Percentiles rank a stretch among this genome's conserved stretches.
Conservation (phyloP, 1,284 basidiomycete genomes). For the Hemileccinum hortonii region DNA sequence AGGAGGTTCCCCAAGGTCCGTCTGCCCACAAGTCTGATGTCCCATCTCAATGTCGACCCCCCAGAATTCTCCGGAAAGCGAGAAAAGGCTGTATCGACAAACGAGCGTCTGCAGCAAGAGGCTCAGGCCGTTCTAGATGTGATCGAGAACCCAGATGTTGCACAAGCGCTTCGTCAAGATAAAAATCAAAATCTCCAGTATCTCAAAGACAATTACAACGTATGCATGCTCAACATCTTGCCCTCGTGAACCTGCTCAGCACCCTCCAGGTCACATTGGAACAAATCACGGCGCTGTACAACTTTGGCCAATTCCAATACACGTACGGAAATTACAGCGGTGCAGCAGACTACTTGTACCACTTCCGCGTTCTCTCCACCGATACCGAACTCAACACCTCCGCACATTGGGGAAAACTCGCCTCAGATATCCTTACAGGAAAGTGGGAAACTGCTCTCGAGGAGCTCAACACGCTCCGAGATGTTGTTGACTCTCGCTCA, state of each 20-base stretch:
- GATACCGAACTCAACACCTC: constrained; percentile 90
- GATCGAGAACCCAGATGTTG: constrained; percentile 96
- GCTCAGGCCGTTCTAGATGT: constrained; percentile 93
- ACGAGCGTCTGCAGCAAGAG: constrained; percentile 83
- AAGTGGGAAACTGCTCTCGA: constrained; percentile 93
- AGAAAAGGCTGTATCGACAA: constrained; percentile 78
- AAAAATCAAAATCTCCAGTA: constrained; percentile 96
- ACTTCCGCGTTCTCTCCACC: constrained; percentile 96
- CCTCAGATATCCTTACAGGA: constrained; percentile 92
- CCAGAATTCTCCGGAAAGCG: constrained; percentile 82
- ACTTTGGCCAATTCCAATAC: constrained; percentile 98
- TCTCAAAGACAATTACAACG: constrained; percentile 91
- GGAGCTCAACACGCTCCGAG: constrained; percentile 91
- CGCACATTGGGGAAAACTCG: constrained; percentile 97
- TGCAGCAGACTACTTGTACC: constrained; percentile 97
- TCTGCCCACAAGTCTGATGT: background rate
- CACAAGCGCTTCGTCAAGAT: constrained; percentile 86
- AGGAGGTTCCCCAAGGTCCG: constrained; percentile 66
- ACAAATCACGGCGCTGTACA: constrained; percentile 95
- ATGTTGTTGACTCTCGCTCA: constrained; percentile 82
- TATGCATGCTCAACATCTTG: constrained; percentile 41
- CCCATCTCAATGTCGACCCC: background rate
- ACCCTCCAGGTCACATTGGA: constrained; percentile 77
- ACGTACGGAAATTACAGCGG: constrained; percentile 95
- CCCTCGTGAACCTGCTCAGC: constrained; percentile 9